phyloP scores from a whole-genome alignment of 2,329 filamentous ascomycete species.

The Talaromyces sp. region DNA sequence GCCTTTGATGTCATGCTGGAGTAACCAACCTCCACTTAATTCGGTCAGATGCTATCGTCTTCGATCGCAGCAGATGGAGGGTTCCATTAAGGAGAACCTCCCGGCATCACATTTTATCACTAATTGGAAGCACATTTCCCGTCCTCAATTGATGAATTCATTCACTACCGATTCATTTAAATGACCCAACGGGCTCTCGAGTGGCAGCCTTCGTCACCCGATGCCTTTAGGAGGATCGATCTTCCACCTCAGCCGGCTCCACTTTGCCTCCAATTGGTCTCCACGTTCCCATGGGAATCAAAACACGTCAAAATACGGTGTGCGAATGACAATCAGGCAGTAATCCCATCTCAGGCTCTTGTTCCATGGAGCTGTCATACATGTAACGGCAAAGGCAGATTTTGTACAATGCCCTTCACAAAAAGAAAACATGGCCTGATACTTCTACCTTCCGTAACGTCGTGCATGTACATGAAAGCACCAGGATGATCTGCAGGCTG shows the following conservation, averaged over 20 bases:
- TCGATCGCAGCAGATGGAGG: neutral
- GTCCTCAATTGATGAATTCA: too few relatives aligned
- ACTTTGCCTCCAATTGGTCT: constrained; percentile 9
- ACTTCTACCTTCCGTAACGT: too few relatives aligned
- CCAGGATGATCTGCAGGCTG: neutral
- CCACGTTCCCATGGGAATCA: constrained; percentile 1
- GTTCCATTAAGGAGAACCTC: too few relatives aligned
- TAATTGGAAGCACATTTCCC: too few relatives aligned
- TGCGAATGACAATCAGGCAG: neutral
- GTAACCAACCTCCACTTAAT: constrained; percentile 10
- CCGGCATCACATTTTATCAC: too few relatives aligned
- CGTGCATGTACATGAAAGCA: neutral
- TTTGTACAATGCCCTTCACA: neutral
- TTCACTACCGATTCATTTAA: too few relatives aligned
- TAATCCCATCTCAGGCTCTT: too few relatives aligned
- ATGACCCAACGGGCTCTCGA: too few relatives aligned
- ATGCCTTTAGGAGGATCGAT: constrained; percentile 3
- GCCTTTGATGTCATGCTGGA: constrained; percentile 30
- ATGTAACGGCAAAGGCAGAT: neutral
- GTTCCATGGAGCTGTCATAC: neutral
- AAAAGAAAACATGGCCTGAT: neutral
- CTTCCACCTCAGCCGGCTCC: constrained; percentile 6
- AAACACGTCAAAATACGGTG: constrained; percentile 1
- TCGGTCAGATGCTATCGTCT: constrained; percentile 18
- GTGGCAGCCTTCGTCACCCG: neutral